Evolutionary conservation across 106 monocot genomes (phyloP).

Genomic region (Dendrobium chrysotoxum): DNA sequence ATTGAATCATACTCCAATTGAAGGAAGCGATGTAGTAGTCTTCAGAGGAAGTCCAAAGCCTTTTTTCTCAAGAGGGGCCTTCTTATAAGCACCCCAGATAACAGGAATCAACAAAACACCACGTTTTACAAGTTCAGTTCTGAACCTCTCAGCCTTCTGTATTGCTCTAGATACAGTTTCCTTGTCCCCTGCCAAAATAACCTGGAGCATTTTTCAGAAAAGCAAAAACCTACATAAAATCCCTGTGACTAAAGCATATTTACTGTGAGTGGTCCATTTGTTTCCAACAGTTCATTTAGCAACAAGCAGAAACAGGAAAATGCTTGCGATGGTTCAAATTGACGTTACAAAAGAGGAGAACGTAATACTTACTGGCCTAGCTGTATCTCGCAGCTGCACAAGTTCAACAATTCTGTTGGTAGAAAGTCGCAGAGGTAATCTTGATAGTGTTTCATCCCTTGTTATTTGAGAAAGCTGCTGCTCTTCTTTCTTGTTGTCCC

Average conservation of each 20-base stretch:
- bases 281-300: neutral
- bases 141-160: conserved; percentile 75
- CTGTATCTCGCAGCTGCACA: conserved; percentile 81
- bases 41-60: conserved; percentile 53
- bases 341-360: neutral
- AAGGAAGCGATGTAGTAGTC: conserved; percentile 61
- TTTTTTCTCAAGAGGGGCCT: conserved; percentile 43
- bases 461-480: conserved; percentile 84
- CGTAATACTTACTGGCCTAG: conserved; percentile 72
- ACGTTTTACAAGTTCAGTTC: conserved; percentile 75
- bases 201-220: conserved; percentile 48
- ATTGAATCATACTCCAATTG: conserved; percentile 67
- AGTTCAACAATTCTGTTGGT: conserved; percentile 92
- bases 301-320: neutral
- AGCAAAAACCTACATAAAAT: neutral
- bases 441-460: conserved; percentile 85
- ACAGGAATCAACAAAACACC: conserved; percentile 87
- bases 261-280: neutral
- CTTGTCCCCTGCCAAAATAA: conserved; percentile 91
- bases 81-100: conserved; percentile 59
- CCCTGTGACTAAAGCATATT: neutral
- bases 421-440: conserved; percentile 89
- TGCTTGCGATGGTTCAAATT: neutral
- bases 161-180: conserved; percentile 65
- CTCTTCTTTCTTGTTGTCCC: conserved; percentile 97